phyloP scores from a whole-genome alignment of 805 yeast genomes.

The Zygoascus biomembranicola region DNA sequence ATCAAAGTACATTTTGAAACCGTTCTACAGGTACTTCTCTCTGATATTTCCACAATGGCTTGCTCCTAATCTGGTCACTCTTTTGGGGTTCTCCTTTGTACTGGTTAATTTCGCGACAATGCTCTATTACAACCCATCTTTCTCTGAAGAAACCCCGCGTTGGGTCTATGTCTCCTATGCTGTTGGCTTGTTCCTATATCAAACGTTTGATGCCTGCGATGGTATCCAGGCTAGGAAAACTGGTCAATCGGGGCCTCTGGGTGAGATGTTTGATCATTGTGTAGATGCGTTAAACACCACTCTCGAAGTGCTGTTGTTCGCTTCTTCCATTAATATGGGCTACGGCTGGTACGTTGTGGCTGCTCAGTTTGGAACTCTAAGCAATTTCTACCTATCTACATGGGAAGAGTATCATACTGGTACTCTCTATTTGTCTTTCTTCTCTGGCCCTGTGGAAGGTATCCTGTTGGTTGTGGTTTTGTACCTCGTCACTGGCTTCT shows the following conservation, averaged over 20 bases:
- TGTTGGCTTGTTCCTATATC: slow-evolving; percentile 77
- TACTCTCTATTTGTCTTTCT: slow-evolving; percentile 61
- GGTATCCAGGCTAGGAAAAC: slow-evolving; percentile 94
- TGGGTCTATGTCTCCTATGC: slow-evolving; percentile 79
- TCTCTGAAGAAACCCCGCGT: slow-evolving; percentile 51
- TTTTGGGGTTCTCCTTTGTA: slow-evolving; percentile 69
- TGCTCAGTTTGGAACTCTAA: slow-evolving; percentile 25
- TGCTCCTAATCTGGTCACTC: slow-evolving; percentile 81
- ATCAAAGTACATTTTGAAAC: slow-evolving; percentile 68
- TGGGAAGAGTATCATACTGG: slow-evolving; percentile 97
- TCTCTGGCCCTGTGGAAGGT: slow-evolving; percentile 96
- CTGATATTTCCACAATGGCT: slow-evolving; percentile 70
- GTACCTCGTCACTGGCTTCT: slow-evolving; percentile 53
- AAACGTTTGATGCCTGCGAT: slow-evolving; percentile 93
- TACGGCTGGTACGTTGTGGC: slow-evolving; percentile 46
- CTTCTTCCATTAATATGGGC: slow-evolving; percentile 62
- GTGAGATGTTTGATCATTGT: slow-evolving; percentile 90
- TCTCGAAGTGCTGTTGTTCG: slow-evolving; percentile 59
- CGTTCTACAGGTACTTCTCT: slow-evolving; percentile 73
- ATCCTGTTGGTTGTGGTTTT: slow-evolving; percentile 53
- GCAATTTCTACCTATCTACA: slow-evolving; percentile 77
- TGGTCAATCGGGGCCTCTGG: slow-evolving; percentile 90
- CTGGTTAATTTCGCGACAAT: slow-evolving; percentile 54
- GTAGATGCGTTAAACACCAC: slow-evolving; percentile 61
- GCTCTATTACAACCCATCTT: slow-evolving; percentile 63